Evolutionary conservation across 2,329 filamentous ascomycete genomes (phyloP), one percentile per base, ranked within the genome.

Genomic region (Pseudocercospora musae): DNA sequence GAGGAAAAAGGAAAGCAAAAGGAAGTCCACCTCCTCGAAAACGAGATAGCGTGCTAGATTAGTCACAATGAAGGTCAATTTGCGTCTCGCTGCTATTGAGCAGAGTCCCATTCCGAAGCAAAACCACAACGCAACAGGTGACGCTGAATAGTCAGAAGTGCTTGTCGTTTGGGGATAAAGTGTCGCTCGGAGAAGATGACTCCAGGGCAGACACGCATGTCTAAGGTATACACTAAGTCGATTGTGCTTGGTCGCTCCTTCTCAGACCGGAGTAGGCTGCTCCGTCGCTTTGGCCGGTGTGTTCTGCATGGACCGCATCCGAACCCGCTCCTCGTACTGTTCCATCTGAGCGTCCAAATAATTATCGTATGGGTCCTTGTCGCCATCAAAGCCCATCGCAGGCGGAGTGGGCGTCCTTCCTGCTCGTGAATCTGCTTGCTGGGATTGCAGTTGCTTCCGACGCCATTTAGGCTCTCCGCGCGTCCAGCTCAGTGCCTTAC

Each of bases 351-450:
- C 71, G 2, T 61, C 67, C 4, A 74, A 44, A 55, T 71, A 74
- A 53, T 75, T 75, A 60, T 75, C 73, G 49, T 73, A 75, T 9
- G 73, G 73, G 52, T 74, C 70, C 8, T 62, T 65, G n/a, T 72
- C 72, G 23, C 72, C 73, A 46, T 74, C 73, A 48, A 74, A 74
- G n/a, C 70, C 72, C 3, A 70, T 72, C 1, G 70, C 64, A 15
- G 72, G 71, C 6, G 73, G 72, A 29, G 71, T 72, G 10, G 70
- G 68, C 5, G 66, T 62, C 18, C 56, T 58, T n/a, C 63, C 65
- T n/a, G 61, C 53, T 13, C 62, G 62, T 9, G 48, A 61, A 11
- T 60, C 60, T 5, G 50, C 37, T 18, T 58, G 58, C 29, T 33
- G 52, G 21, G 18, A 21, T 52, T 25, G 48, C 25, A 37, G 25